Evolutionary conservation across 2,329 filamentous ascomycete species (phyloP).

Genomic region (Sclerotinia nivalis): DNA sequence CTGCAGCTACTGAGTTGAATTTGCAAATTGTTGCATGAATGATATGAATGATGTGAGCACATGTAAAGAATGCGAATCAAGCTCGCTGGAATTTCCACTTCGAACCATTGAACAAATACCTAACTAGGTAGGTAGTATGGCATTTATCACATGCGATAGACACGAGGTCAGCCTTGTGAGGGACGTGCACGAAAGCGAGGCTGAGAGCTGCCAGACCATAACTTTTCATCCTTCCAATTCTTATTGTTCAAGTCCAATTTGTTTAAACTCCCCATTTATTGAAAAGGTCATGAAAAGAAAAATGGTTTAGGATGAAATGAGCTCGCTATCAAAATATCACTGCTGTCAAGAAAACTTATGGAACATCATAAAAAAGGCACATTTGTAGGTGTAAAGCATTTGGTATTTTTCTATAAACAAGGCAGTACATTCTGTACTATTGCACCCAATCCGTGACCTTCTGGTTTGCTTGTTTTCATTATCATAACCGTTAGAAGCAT

Average conservation of each 20-base stretch:
- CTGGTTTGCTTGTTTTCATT: constrained; percentile 16
- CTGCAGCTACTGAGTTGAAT: background rate
- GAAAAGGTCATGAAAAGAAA: background rate
- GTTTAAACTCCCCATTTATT: background rate
- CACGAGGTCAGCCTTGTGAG: constrained; percentile 17
- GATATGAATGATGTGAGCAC: background rate
- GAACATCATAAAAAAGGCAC: background rate
- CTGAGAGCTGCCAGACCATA: background rate
- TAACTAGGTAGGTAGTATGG: background rate
- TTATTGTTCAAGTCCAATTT: background rate
- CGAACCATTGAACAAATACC: background rate
- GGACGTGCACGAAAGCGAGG: constrained; percentile 17
- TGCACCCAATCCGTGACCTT: constrained; percentile 16
- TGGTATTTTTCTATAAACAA: constrained; percentile 22
- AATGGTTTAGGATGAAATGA: background rate
- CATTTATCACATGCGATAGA: constrained; percentile 20
- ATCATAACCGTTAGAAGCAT: constrained; percentile 20
- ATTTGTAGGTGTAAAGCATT: background rate
- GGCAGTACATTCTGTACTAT: constrained; percentile 12
- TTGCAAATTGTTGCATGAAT: background rate
- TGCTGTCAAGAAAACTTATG: background rate
- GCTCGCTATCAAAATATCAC: background rate
- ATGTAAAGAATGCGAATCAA: background rate
- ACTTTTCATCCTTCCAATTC: background rate
- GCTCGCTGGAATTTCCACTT: background rate